Conservation (phyloP, 768 basidiomycete genomes). For the Termitomyces sp. region DNA sequence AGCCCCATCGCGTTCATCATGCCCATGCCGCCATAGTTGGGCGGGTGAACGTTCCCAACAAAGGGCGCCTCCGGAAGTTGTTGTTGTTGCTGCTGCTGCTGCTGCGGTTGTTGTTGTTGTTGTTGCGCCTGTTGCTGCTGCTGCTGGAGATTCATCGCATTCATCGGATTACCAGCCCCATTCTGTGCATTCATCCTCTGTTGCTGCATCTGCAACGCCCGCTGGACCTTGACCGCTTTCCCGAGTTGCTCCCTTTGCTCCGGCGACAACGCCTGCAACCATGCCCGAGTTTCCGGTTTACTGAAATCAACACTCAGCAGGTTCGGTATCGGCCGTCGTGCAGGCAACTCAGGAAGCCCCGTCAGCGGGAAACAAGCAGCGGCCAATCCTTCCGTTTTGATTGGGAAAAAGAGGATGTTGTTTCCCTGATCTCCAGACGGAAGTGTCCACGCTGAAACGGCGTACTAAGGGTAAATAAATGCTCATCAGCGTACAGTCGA, state of each 20-base stretch:
- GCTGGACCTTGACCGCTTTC: constrained; percentile 12
- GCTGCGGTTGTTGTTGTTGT: constrained; percentile 15
- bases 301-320: constrained; percentile 6
- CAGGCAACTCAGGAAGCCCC: constrained; percentile 33
- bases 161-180: too few relatives aligned
- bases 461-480: constrained; percentile 28
- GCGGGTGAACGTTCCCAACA: constrained; percentile 10
- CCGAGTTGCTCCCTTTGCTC: constrained; percentile 20
- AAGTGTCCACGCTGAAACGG: constrained; percentile 30
- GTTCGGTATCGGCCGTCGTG: constrained; percentile 3
- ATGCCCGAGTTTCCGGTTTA: constrained; percentile 11
- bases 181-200: too few relatives aligned
- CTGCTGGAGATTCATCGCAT: not conserved
- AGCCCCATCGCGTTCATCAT: constrained; percentile 17
- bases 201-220: not conserved
- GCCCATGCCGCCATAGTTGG: constrained; percentile 12
- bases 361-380: constrained; percentile 32
- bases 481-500: not conserved
- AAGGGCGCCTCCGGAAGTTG: constrained; percentile 9
- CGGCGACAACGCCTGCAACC: constrained; percentile 18
- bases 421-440: constrained; percentile 26
- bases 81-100: constrained; percentile 15
- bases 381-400: constrained; percentile 15
- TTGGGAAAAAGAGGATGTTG: constrained; percentile 33
- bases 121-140: constrained; percentile 15